phyloP scores from a whole-genome alignment of 257 asterid species.

The Misopates orontium region DNA sequence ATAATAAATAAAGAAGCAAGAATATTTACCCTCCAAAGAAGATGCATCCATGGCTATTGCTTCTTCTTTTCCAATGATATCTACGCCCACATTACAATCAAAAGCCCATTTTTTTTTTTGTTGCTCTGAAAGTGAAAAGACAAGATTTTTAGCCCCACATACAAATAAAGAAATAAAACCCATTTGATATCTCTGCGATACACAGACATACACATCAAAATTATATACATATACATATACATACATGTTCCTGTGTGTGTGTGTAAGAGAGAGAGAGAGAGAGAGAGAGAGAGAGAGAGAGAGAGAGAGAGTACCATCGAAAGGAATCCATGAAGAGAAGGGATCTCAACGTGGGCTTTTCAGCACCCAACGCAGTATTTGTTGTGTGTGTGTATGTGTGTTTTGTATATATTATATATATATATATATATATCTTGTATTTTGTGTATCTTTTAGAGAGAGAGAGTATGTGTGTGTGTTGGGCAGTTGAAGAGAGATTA shows the following conservation, averaged over 20 bases:
- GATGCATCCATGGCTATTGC: conserved; percentile 38
- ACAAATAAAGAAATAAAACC: conserved; percentile 15
- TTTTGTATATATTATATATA: not conserved
- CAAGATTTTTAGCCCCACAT: not conserved
- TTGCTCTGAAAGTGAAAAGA: conserved; percentile 1
- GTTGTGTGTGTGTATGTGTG: not conserved
- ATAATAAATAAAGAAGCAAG: conserved; percentile 13
- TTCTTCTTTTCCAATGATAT: conserved; percentile 10
- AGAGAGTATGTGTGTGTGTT: not conserved
- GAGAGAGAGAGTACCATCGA: conserved; percentile 6
- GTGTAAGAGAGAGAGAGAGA: too few species aligned
- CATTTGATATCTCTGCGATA: too few species aligned
- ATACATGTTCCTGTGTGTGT: not conserved
- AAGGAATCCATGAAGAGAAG: conserved; percentile 1
- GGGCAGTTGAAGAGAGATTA: not conserved
- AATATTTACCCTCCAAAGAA: conserved; percentile 47
- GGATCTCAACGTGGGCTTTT: conserved; percentile 13
- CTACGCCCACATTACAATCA: conserved; percentile 8
- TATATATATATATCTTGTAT: not conserved
- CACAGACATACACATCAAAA: too few species aligned
- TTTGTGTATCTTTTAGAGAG: conserved; percentile 1
- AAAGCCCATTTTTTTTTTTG: conserved; percentile 11
- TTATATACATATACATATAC: not conserved
- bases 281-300: conserved; percentile 7
- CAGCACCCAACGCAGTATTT: conserved; percentile 9